phyloP scores from a whole-genome alignment of 106 monocot species.

The Dioscorea alata region DNA sequence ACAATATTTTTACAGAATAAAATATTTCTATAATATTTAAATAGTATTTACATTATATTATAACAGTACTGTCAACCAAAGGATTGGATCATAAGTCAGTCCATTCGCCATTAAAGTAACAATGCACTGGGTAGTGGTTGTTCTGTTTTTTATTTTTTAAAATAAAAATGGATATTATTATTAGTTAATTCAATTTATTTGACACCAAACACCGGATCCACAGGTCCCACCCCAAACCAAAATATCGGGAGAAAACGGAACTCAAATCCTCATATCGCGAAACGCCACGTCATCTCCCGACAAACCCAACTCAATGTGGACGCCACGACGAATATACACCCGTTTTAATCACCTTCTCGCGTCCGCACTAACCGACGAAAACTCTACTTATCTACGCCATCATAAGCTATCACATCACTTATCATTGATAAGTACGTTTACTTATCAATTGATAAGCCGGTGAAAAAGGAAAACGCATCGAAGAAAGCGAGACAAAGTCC shows the following conservation, averaged over 20 bases:
- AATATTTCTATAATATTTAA: too few relatives aligned
- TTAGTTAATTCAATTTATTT: not conserved
- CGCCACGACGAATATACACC: conserved; percentile 7
- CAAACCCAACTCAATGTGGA: not conserved
- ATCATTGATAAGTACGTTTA: not conserved
- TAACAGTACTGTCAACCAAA: too few relatives aligned
- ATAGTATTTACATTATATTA: too few relatives aligned
- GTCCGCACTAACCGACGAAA: not conserved
- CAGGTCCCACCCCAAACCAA: not conserved
- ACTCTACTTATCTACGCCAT: not conserved
- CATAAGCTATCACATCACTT: not conserved
- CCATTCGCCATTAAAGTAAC: too few relatives aligned
- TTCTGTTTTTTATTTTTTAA: too few relatives aligned
- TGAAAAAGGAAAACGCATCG: conserved; percentile 12
- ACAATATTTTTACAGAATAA: too few relatives aligned
- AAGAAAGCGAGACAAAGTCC: conserved; percentile 15
- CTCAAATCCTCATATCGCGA: not conserved
- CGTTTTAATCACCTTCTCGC: conserved; percentile 8
- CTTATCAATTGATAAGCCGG: conserved; percentile 11
- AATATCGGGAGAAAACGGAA: not conserved
- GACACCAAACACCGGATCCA: not conserved
- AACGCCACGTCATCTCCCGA: conserved; percentile 6
- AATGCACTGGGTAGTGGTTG: too few relatives aligned
- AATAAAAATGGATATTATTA: not conserved
- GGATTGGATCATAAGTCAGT: too few relatives aligned